Evolutionary conservation across 2,329 filamentous ascomycete species (phyloP).

Genomic region (Fusarium sulawesiense): DNA sequence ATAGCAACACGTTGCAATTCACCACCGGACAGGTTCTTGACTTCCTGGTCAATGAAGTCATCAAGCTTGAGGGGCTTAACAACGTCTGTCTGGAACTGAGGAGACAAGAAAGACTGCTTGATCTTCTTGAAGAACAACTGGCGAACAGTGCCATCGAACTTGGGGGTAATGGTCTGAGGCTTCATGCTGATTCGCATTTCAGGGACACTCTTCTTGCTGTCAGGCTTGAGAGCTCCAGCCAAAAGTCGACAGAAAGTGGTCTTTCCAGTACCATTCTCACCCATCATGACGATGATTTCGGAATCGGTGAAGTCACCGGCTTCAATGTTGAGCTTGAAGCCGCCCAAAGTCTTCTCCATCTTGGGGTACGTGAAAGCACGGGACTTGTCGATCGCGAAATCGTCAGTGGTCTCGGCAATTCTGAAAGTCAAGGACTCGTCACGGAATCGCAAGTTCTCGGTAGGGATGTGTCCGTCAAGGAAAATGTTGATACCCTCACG

Average conservation of each 20-base stretch:
- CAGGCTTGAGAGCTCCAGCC: slow-evolving; percentile 92
- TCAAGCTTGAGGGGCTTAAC: slow-evolving; percentile 99
- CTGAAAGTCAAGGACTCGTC: slow-evolving; percentile 97
- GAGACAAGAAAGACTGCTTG: slow-evolving; percentile 93
- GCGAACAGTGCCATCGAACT: slow-evolving; percentile 95
- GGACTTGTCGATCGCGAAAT: slow-evolving; percentile 84
- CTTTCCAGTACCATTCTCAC: slow-evolving; percentile 99
- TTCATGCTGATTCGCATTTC: slow-evolving; percentile 99
- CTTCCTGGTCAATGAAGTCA: slow-evolving; percentile 99
- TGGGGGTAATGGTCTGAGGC: slow-evolving; percentile 98
- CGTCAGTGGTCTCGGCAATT: slow-evolving; percentile 88
- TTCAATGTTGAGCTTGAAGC: slow-evolving; percentile 86
- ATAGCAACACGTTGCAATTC: slow-evolving; percentile 99
- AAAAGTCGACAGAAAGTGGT: slow-evolving; percentile 98
- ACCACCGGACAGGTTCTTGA: slow-evolving; percentile 98
- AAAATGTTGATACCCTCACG: slow-evolving; percentile 99
- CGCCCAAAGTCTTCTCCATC: slow-evolving; percentile 93
- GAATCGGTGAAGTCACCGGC: slow-evolving; percentile 93
- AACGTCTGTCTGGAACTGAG: slow-evolving; percentile 99
- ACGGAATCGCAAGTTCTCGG: slow-evolving; percentile 97
- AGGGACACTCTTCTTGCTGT: slow-evolving; percentile 80
- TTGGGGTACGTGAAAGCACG: slow-evolving; percentile 87
- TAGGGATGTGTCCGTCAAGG: slow-evolving; percentile 96
- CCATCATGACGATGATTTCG: slow-evolving; percentile 99
- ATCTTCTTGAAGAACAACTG: slow-evolving; percentile 99